These are phyloP conservation scores for Penicillium griseofulvum DNA, from an alignment of 2,329 filamentous ascomycete genomes.

Conservation along the genomic window DNA sequence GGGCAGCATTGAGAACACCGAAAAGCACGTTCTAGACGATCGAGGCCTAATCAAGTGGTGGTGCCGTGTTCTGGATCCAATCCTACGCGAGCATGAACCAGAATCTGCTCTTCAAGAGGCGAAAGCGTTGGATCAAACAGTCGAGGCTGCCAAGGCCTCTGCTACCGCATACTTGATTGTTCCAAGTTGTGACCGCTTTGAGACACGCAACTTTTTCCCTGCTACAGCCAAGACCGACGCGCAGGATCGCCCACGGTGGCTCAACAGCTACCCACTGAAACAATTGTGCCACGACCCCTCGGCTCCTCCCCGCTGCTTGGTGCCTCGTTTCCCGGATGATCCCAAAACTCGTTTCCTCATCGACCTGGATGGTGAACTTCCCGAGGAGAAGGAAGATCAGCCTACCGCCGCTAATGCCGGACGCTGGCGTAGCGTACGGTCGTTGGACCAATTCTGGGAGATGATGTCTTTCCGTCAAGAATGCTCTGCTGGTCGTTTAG, in stretches of 20 bases:
- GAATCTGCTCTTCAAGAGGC: slow-evolving; percentile 41
- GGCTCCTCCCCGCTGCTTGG: slow-evolving; percentile 76
- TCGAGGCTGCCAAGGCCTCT: slow-evolving; percentile 34
- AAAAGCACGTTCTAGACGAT: slow-evolving; percentile 91
- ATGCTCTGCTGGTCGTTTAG: slow-evolving; percentile 85
- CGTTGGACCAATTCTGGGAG: slow-evolving; percentile 94
- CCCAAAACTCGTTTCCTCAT: slow-evolving; percentile 87
- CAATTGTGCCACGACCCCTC: slow-evolving; percentile 67
- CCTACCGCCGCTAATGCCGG: slow-evolving; percentile 53
- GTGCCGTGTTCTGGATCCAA: slow-evolving; percentile 80
- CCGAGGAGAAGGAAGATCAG: slow-evolving; percentile 32
- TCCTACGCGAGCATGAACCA: slow-evolving; percentile 54
- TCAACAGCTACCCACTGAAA: slow-evolving; percentile 67
- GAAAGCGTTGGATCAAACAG: slow-evolving; percentile 26
- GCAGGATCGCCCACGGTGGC: slow-evolving; percentile 43
- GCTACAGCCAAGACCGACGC: slow-evolving; percentile 43
- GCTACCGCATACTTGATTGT: slow-evolving; percentile 81
- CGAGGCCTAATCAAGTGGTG: slow-evolving; percentile 91
- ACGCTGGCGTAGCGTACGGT: slow-evolving; percentile 78
- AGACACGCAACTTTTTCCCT: slow-evolving; percentile 77
- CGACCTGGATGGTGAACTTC: slow-evolving; percentile 81
- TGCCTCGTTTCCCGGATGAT: slow-evolving; percentile 91
- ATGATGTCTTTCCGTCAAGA: slow-evolving; percentile 97
- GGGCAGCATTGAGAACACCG: slow-evolving; percentile 76
- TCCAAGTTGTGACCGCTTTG: slow-evolving; percentile 78